phyloP scores from a whole-genome alignment of 2,329 filamentous ascomycete genomes.

The Metarhizium humberi region DNA sequence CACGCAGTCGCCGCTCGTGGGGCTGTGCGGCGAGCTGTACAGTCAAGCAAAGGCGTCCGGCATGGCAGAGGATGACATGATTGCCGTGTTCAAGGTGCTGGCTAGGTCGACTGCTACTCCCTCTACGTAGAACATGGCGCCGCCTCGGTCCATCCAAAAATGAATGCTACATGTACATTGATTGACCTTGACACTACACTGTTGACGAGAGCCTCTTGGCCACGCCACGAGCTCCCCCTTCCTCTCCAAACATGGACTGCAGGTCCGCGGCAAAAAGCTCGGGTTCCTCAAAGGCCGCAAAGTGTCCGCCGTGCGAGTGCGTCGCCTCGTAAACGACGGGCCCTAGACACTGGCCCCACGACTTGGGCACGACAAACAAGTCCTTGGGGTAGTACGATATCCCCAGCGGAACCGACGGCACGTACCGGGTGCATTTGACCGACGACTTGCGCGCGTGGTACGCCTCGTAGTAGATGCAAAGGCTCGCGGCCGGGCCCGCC shows the following conservation, averaged over 20 bases:
- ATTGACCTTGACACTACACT: too few species aligned
- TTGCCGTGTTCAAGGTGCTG: too few species aligned
- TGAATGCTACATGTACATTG: too few species aligned
- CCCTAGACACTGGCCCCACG: slow-evolving; percentile 50
- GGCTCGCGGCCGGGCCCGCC: slow-evolving; percentile 57
- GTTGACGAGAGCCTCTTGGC: neutral
- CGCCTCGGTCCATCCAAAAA: too few species aligned
- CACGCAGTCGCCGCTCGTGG: too few species aligned
- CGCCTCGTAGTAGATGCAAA: slow-evolving; percentile 65
- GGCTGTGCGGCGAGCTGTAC: too few species aligned
- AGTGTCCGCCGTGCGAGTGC: slow-evolving; percentile 47
- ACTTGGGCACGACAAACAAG: slow-evolving; percentile 40
- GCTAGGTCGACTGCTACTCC: too few species aligned
- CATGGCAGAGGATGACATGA: too few species aligned
- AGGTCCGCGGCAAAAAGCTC: slow-evolving; percentile 43
- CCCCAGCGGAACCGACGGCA: slow-evolving; percentile 31
- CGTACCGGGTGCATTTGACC: slow-evolving; percentile 13
- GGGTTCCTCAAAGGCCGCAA: slow-evolving; percentile 50
- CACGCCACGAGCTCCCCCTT: neutral
- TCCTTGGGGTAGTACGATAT: slow-evolving; percentile 51
- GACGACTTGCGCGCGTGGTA: slow-evolving; percentile 25
- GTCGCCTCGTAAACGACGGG: slow-evolving; percentile 47
- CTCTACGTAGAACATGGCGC: too few species aligned
- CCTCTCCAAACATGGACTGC: slow-evolving; percentile 42
- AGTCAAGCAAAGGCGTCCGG: too few species aligned